Evolutionary conservation across 2,329 filamentous ascomycete genomes (phyloP).

Genomic region (Teratosphaeria nubilosa): DNA sequence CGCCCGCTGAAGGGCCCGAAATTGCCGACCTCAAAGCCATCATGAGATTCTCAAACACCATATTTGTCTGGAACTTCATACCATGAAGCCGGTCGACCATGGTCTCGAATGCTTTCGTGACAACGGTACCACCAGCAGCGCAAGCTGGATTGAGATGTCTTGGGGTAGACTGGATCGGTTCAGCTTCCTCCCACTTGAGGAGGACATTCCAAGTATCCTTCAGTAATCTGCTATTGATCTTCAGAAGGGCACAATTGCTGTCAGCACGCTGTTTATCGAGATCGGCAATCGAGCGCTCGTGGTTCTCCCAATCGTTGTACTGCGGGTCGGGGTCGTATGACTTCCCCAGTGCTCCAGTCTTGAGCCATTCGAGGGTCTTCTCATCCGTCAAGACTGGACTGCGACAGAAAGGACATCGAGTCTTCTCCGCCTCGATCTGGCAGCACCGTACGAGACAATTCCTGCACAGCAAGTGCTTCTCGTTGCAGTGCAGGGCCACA

Average conservation of each 20-base stretch:
- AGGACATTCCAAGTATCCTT: neutral
- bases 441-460: neutral
- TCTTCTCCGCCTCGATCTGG: neutral
- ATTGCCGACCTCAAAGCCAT: neutral
- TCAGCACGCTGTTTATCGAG: neutral
- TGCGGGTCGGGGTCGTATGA: neutral
- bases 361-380: neutral
- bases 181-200: neutral
- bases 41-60: neutral
- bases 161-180: neutral
- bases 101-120: neutral
- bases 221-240: neutral
- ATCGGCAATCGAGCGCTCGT: neutral
- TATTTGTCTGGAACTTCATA: neutral
- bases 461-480: neutral
- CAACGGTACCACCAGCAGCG: neutral
- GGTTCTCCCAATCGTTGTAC: neutral
- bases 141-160: neutral
- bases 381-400: neutral
- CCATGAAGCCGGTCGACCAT: neutral
- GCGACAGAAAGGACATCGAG: neutral
- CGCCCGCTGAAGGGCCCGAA: neutral
- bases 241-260: neutral
- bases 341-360: neutral
- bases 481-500: neutral